A percentile compares a stretch with the other conserved stretches of the same genome.
These are phyloP conservation scores for Corrigiola litoralis DNA, from an alignment of 179 eudicot genomes.

Conservation along the genomic window DNA sequence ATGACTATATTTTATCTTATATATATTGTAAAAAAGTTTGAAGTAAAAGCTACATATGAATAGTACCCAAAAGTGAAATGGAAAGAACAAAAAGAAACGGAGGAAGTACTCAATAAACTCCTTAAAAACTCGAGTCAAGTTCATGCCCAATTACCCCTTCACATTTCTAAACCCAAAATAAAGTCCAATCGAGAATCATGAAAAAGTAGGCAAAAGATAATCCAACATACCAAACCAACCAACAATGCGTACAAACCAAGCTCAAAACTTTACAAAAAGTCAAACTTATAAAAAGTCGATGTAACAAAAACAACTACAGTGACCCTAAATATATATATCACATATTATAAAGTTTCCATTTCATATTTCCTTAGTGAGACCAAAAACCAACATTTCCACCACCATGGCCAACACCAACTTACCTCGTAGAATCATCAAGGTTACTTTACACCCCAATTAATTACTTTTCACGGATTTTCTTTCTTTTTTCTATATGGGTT, in stretches of 20 bases:
- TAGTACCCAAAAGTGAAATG: background rate
- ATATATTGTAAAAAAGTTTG: too few relatives aligned
- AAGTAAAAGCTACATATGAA: too few relatives aligned
- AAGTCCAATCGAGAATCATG: background rate
- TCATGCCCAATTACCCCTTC: background rate
- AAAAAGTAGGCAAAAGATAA: background rate
- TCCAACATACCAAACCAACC: background rate
- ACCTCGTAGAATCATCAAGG: slow-evolving; percentile 97
- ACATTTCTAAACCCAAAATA: background rate
- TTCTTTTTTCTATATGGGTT: background rate
- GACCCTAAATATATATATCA: background rate
- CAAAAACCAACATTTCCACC: background rate
- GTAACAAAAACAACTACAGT: background rate
- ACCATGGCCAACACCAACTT: slow-evolving; percentile 81
- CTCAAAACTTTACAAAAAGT: background rate
- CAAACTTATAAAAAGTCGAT: too few relatives aligned
- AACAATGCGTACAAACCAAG: slow-evolving; percentile 1
- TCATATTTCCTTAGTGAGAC: background rate
- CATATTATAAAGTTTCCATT: background rate
- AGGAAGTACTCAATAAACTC: too few relatives aligned
- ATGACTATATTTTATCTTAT: too few relatives aligned
- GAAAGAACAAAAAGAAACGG: background rate
- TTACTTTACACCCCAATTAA: slow-evolving; percentile 5
- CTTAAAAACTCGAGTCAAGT: too few relatives aligned
- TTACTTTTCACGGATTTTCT: background rate